A percentile compares a stretch with the other conserved stretches of the same genome.
phyloP scores from a whole-genome alignment of 345 rosid species.

The Eucalyptus curtisii region DNA sequence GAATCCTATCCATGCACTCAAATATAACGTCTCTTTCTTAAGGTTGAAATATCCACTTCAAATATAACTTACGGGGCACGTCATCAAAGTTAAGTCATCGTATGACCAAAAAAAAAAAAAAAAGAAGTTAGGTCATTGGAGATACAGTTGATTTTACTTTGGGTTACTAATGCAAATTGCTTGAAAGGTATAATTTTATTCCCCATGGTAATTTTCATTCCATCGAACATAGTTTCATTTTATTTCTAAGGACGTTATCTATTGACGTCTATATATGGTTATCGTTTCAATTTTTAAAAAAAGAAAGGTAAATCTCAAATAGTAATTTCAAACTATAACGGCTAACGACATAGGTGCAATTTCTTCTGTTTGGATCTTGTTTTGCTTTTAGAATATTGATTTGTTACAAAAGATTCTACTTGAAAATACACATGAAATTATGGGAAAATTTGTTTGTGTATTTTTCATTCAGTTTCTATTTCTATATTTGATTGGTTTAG shows the following conservation, averaged over 20 bases:
- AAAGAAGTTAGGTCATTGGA: not conserved
- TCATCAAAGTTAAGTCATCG: no score
- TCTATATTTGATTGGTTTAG: not conserved
- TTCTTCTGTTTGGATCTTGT: no score
- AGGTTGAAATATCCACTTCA: not conserved
- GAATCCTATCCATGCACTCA: not conserved
- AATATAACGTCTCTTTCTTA: not conserved
- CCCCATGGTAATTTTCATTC: not conserved
- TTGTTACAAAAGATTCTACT: not conserved
- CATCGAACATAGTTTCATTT: not conserved
- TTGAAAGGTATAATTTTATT: not conserved
- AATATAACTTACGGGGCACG: no score
- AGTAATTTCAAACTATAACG: not conserved
- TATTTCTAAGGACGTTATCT: not conserved
- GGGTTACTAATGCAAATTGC: not conserved
- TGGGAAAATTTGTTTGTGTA: not conserved
- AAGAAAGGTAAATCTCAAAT: not conserved
- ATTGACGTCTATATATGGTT: not conserved
- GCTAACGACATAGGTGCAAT: not conserved
- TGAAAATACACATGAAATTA: no score
- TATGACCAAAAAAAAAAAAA: no score
- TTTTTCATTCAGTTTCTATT: not conserved
- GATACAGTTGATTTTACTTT: not conserved
- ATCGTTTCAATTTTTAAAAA: not conserved
- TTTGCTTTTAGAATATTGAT: not conserved